A percentile compares a stretch with the other conserved stretches of the same genome.
phyloP scores from a whole-genome alignment of 148 eudicot genomes.

The Mesembryanthemum crystallinum region DNA sequence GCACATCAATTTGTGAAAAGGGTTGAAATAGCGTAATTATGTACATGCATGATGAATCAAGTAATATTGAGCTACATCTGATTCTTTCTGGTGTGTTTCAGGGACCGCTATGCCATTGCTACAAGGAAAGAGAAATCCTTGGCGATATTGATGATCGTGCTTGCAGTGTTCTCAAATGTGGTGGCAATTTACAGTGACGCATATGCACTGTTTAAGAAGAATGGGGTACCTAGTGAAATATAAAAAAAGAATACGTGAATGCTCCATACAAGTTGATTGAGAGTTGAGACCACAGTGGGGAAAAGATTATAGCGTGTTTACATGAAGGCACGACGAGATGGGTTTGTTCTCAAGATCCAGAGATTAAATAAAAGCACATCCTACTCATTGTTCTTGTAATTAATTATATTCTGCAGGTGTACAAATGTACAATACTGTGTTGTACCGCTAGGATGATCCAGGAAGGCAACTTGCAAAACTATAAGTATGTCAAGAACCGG shows the following conservation, averaged over 20 bases:
- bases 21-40: not conserved
- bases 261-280: not conserved
- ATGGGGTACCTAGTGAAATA: constrained; percentile 26
- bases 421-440: constrained; percentile 7
- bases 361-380: constrained; percentile 8
- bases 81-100: constrained; percentile 26
- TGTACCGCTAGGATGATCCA: not conserved
- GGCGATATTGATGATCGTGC: constrained; percentile 59
- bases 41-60: not conserved
- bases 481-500: not conserved
- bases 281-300: constrained; percentile 5
- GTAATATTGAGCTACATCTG: not conserved
- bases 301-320: not conserved
- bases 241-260: not conserved
- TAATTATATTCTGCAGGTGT: constrained; percentile 3
- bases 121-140: constrained; percentile 51
- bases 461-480: not conserved
- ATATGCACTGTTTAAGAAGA: constrained; percentile 51
- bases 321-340: constrained; percentile 9
- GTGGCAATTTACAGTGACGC: constrained; percentile 78
- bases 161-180: constrained; percentile 63
- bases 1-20: not conserved
- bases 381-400: constrained; percentile 4
- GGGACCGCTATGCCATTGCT: constrained; percentile 62
- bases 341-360: not conserved